Conservation (phyloP, 2,329 filamentous ascomycete genomes). For the Exophiala viscosa region DNA sequence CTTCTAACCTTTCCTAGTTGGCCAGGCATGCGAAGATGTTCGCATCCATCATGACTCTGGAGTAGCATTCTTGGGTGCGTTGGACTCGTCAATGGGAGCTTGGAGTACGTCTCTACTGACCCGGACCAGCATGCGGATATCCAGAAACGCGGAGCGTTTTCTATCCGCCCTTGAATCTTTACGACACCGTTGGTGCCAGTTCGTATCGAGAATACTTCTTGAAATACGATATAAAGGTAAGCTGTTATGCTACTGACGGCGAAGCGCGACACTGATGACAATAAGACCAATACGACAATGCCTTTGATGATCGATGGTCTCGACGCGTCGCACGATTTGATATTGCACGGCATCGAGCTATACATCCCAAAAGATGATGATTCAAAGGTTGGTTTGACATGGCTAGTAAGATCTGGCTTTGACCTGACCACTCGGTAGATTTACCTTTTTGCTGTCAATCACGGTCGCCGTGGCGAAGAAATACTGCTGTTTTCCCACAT, state of each 20-base stretch:
- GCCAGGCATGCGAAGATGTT: slow-evolving; percentile 21
- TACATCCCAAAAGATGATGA: slow-evolving; percentile 7
- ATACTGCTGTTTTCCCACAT: slow-evolving; percentile 18
- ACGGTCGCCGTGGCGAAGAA: slow-evolving; percentile 12
- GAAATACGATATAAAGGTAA: slow-evolving; percentile 21
- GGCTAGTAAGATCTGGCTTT: neutral
- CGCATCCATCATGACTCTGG: slow-evolving; percentile 16
- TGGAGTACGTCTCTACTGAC: neutral
- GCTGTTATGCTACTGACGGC: neutral
- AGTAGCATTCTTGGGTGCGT: slow-evolving; percentile 17
- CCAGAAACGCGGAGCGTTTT: slow-evolving; percentile 16
- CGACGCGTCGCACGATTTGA: slow-evolving; percentile 14
- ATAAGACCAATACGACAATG: slow-evolving; percentile 6
- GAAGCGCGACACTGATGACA: neutral
- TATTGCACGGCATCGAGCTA: slow-evolving; percentile 20
- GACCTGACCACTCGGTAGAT: slow-evolving; percentile 5
- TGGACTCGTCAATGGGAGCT: neutral
- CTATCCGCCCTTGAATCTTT: slow-evolving; percentile 14
- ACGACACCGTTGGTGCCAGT: slow-evolving; percentile 7
- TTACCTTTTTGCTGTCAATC: slow-evolving; percentile 23
- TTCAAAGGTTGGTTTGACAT: slow-evolving; percentile 6
- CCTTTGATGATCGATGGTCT: slow-evolving; percentile 16
- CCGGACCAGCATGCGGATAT: slow-evolving; percentile 16
- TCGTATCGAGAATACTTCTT: slow-evolving; percentile 21
- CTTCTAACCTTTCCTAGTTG: slow-evolving; percentile 7